Evolutionary conservation across 495 filamentous ascomycete genomes (phyloP).

Genomic region (Chaetomium cochliodes): DNA sequence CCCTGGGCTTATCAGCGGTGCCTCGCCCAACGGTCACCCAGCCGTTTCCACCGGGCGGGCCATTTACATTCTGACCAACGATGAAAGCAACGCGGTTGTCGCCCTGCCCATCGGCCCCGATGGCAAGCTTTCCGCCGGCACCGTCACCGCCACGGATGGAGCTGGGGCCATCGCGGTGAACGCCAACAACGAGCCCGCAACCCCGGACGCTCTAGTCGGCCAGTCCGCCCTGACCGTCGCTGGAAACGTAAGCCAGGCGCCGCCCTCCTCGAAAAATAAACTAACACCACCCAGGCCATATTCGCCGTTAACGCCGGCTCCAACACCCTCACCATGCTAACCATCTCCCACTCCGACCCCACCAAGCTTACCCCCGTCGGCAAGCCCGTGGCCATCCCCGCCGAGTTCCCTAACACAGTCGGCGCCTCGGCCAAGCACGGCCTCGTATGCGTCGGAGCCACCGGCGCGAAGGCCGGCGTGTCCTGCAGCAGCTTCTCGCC

Average conservation of each 20-base stretch:
- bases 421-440: conserved; percentile 48
- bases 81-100: conserved; percentile 46
- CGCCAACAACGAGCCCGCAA: conserved; percentile 35
- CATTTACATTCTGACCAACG: conserved; percentile 55
- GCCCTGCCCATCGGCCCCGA: conserved; percentile 46
- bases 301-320: conserved; percentile 64
- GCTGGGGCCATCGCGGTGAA: conserved; percentile 39
- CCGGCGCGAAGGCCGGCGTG: conserved; percentile 54
- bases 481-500: conserved; percentile 49
- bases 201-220: conserved; percentile 52
- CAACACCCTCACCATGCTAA: conserved; percentile 55
- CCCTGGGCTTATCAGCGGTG: background rate
- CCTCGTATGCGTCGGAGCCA: conserved; percentile 55
- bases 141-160: conserved; percentile 42
- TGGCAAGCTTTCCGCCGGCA: conserved; percentile 44
- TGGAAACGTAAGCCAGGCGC: conserved; percentile 43
- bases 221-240: conserved; percentile 52
- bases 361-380: conserved; percentile 36
- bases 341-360: conserved; percentile 48
- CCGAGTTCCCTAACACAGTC: conserved; percentile 59
- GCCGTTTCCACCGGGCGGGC: conserved; percentile 32
- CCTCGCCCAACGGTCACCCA: too few relatives aligned
- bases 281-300: conserved; percentile 34
- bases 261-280: background rate
- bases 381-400: conserved; percentile 40